A percentile compares a stretch with the other conserved stretches of the same genome.
Conservation (phyloP, 768 basidiomycete species). For the Suillus subalutaceus region DNA sequence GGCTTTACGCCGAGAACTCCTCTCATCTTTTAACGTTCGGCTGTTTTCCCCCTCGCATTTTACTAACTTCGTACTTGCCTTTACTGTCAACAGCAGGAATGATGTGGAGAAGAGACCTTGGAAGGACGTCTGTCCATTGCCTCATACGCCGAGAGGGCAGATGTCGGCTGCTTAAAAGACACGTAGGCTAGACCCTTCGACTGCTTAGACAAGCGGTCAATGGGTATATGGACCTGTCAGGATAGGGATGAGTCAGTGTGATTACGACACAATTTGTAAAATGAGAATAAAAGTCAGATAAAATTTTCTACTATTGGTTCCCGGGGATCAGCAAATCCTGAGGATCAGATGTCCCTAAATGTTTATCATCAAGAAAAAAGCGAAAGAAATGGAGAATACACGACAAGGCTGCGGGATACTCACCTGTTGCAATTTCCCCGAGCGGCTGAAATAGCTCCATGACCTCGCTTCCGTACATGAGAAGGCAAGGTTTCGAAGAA, state of each 20-base stretch:
- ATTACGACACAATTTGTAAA: background rate
- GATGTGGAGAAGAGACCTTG: too few relatives aligned
- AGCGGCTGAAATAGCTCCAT: slow-evolving; percentile 62
- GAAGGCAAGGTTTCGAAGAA: slow-evolving; percentile 95
- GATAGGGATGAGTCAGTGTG: background rate
- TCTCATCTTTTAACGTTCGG: slow-evolving; percentile 61
- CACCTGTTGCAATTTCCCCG: slow-evolving; percentile 80
- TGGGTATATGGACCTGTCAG: slow-evolving; percentile 58
- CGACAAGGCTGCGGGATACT: slow-evolving; percentile 26
- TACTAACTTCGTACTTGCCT: slow-evolving; percentile 44
- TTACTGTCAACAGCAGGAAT: slow-evolving; percentile 79
- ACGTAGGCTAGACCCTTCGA: too few relatives aligned
- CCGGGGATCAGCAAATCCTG: slow-evolving; percentile 43
- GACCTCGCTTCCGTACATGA: slow-evolving; percentile 77
- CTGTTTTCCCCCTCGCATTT: slow-evolving; percentile 53
- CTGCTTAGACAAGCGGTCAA: slow-evolving; percentile 47
- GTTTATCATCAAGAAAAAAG: slow-evolving; percentile 41
- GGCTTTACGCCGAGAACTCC: slow-evolving; percentile 62
- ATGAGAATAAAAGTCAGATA: slow-evolving; percentile 36
- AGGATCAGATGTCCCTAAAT: slow-evolving; percentile 55
- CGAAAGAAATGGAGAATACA: slow-evolving; percentile 4
- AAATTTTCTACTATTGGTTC: slow-evolving; percentile 60
- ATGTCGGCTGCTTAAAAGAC: too few relatives aligned
- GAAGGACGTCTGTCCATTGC: slow-evolving; percentile 60
- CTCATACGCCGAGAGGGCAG: slow-evolving; percentile 72